A percentile compares a stretch with the other conserved stretches of the same genome.
Conservation (phyloP, 2,329 filamentous ascomycete species). For the Akanthomyces uredinophilus region DNA sequence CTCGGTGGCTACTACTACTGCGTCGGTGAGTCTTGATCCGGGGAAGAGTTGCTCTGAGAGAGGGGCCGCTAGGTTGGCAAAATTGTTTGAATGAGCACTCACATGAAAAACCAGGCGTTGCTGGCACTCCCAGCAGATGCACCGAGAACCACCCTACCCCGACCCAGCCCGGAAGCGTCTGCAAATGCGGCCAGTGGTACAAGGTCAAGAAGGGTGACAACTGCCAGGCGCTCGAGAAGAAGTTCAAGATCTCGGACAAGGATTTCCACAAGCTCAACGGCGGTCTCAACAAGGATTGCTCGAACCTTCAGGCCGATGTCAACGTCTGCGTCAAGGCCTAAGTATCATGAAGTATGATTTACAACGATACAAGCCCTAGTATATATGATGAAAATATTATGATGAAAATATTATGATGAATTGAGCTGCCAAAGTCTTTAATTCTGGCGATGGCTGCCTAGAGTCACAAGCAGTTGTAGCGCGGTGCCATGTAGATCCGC, state of each 20-base stretch:
- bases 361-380: background rate
- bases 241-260: background rate
- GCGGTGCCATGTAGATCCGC: background rate
- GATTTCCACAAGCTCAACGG: slow-evolving; percentile 6
- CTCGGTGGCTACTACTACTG: slow-evolving; percentile 8
- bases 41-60: no score
- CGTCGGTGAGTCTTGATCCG: background rate
- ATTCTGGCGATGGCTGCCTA: background rate
- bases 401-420: background rate
- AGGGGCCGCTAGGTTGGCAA: no score
- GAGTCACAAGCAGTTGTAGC: background rate
- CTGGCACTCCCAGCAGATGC: slow-evolving; percentile 2
- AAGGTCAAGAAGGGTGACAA: slow-evolving; percentile 14
- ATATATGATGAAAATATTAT: background rate
- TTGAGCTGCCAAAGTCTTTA: background rate
- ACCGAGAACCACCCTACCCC: background rate
- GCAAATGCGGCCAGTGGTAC: slow-evolving; percentile 14
- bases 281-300: slow-evolving; percentile 7
- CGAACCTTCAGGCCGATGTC: slow-evolving; percentile 3
- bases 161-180: background rate
- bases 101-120: background rate
- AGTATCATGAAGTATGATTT: background rate
- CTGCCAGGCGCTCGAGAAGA: slow-evolving; percentile 7
- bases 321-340: slow-evolving; percentile 11
- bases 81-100: background rate